These are phyloP conservation scores for Aspergillus alliaceus DNA, from an alignment of 2,329 filamentous ascomycete genomes.

Conservation along the genomic window DNA sequence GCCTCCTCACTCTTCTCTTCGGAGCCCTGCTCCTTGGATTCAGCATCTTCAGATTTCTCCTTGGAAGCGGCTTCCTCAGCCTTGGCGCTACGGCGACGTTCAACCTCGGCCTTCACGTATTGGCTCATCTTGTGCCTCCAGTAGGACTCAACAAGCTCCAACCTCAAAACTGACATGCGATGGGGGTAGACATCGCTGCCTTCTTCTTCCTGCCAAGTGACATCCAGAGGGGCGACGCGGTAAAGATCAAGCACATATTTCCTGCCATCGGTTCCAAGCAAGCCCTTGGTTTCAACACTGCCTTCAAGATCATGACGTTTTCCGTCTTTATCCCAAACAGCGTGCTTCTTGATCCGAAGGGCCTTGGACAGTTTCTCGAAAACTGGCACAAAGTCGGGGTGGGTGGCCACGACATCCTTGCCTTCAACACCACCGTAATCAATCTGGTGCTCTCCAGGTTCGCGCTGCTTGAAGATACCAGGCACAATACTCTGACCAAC, in stretches of 20 bases:
- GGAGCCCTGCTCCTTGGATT: slow-evolving; percentile 41
- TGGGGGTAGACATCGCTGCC: slow-evolving; percentile 74
- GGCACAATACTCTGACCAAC: slow-evolving; percentile 98
- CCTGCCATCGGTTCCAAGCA: slow-evolving; percentile 93
- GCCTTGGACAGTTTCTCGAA: slow-evolving; percentile 91
- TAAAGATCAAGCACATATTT: slow-evolving; percentile 98
- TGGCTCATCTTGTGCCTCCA: slow-evolving; percentile 83
- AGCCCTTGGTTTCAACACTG: slow-evolving; percentile 95
- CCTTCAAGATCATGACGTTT: slow-evolving; percentile 88
- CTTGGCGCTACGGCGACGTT: slow-evolving; percentile 55
- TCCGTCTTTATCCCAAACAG: slow-evolving; percentile 96
- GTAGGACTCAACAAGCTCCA: slow-evolving; percentile 85
- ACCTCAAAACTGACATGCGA: slow-evolving; percentile 89
- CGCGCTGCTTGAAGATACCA: slow-evolving; percentile 97
- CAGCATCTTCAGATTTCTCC: slow-evolving; percentile 37
- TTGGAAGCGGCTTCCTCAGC: slow-evolving; percentile 39
- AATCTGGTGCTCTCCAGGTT: slow-evolving; percentile 96
- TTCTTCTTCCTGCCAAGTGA: slow-evolving; percentile 82
- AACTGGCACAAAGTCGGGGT: slow-evolving; percentile 77
- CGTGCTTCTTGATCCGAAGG: slow-evolving; percentile 87
- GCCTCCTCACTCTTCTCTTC: slow-evolving; percentile 44
- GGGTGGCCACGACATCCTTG: slow-evolving; percentile 89
- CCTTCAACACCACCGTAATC: slow-evolving; percentile 98
- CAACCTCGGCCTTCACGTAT: slow-evolving; percentile 79
- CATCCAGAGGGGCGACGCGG: slow-evolving; percentile 87